Evolutionary conservation across 495 filamentous ascomycete species (phyloP).

Genomic region (Penicillium arizonense): DNA sequence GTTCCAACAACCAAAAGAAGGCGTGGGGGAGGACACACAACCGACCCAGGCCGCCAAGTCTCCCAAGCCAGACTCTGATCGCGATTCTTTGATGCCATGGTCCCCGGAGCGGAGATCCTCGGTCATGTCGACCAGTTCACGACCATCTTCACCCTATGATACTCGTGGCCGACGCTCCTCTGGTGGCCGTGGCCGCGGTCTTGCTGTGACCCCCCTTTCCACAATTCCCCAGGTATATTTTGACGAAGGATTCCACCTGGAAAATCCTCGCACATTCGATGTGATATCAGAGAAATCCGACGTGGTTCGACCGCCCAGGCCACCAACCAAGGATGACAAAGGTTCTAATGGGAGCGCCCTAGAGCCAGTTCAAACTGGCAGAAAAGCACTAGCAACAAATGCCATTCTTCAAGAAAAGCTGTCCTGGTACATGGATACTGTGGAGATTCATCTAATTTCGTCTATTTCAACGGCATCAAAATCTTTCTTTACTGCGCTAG

Average conservation of each 20-base stretch:
- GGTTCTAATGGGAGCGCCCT: conserved; percentile 59
- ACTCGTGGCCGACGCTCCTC: conserved; percentile 35
- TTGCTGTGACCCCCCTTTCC: conserved; percentile 78
- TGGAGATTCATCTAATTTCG: conserved; percentile 95
- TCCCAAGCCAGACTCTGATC: conserved; percentile 32
- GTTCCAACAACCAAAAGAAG: conserved; percentile 71
- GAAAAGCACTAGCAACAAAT: conserved; percentile 92
- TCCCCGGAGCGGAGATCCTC: conserved; percentile 40
- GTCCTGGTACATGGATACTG: conserved; percentile 99
- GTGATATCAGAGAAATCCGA: conserved; percentile 95
- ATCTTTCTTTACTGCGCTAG: conserved; percentile 94
- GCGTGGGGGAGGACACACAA: conserved; percentile 52
- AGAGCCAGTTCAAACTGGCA: conserved; percentile 51
- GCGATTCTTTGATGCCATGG: conserved; percentile 34
- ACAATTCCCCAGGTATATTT: conserved; percentile 94
- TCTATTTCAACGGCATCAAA: conserved; percentile 93
- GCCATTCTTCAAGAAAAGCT: conserved; percentile 99
- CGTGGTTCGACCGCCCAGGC: conserved; percentile 69
- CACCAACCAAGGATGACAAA: conserved; percentile 51
- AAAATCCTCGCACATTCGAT: conserved; percentile 96
- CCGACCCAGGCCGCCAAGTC: conserved; percentile 30
- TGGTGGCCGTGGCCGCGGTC: conserved; percentile 37
- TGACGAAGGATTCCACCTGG: conserved; percentile 90
- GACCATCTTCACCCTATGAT: conserved; percentile 42
- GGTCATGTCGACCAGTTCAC: conserved; percentile 34